Evolutionary conservation across 768 basidiomycete genomes (phyloP), one percentile per base, ranked within the genome.

Genomic region (Gloeophyllum trabeum): DNA sequence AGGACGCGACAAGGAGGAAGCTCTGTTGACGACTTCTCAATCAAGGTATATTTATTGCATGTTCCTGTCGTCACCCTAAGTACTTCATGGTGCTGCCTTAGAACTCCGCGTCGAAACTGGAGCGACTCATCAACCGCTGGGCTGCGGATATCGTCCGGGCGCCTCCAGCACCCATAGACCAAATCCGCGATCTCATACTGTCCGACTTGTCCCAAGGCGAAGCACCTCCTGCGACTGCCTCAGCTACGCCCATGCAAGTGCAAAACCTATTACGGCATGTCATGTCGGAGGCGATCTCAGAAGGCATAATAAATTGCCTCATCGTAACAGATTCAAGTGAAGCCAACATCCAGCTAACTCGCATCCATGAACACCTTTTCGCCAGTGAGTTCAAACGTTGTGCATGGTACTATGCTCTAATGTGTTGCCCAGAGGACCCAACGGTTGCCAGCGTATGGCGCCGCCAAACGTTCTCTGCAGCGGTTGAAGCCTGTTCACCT

Each of bases 361-460:
- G 85, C 4, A 86, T 92, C 43, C 89, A 92, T 57, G 89, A 91
- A 56, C 83, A 90, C 50, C 73, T 92, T 41, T 91, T 92, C 51
- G 69, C 79, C 20, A 75, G 89, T 88, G 54, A 56, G 86, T 67
- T n/a, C 14, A 24, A 7, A 40, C 23, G 14, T n/a, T 46, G 25
- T 28, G 10, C 20, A 7, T 37, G 20, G 36, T 37, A 12, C 10
- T 32, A 32, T 32, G 10, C 16, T 10, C 10, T 16, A 32, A 32
- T 16, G 28, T 32, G 28, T 10, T 32, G 13, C 7, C 20, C 20
- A 90, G 86, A 85, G 40, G 85, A 91, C 53, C 80, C 89, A 10
- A 79, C 85, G 3, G 86, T 92, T n/a, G 89, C 89, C 0, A 73
- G 76, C 30, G 88, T 92, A 16, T 92, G 89, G 89, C 76, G 89